Conservation (phyloP, 768 basidiomycete species). For the Lentinula lateritia region DNA sequence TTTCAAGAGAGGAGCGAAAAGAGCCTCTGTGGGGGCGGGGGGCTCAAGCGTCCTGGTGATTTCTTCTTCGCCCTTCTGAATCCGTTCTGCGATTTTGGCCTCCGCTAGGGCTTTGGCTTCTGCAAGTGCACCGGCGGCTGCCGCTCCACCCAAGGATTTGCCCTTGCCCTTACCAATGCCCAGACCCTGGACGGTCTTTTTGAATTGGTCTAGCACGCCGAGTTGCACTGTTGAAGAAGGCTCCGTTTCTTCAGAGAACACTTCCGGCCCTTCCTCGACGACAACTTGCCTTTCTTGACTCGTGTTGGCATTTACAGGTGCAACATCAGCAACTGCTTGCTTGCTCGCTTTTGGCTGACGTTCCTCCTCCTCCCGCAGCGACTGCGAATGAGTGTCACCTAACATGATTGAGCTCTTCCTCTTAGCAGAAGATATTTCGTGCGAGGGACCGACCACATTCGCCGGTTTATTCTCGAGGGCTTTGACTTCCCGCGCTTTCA, state of each 20-base stretch:
- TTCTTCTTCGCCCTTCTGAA: conserved; percentile 41
- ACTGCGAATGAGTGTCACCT: conserved; percentile 12
- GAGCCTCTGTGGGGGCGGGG: neutral
- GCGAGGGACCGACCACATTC: conserved; percentile 10
- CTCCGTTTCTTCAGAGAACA: conserved; percentile 11
- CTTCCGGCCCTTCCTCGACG: conserved; percentile 16
- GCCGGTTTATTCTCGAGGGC: conserved; percentile 53
- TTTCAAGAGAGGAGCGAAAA: neutral
- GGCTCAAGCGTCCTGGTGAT: conserved; percentile 12
- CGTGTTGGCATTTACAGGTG: conserved; percentile 12
- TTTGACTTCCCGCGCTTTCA: conserved; percentile 70
- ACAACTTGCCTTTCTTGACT: conserved; percentile 5
- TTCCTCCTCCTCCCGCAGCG: conserved; percentile 31
- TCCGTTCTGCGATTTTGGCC: conserved; percentile 61
- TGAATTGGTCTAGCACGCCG: conserved; percentile 60
- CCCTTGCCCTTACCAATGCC: conserved; percentile 54
- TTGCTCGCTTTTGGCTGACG: conserved; percentile 48
- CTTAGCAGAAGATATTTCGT: conserved; percentile 33
- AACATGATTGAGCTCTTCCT: conserved; percentile 60
- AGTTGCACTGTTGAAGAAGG: conserved; percentile 22
- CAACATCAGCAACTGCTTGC: conserved; percentile 29
- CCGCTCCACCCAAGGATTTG: conserved; percentile 57
- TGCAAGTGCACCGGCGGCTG: conserved; percentile 54
- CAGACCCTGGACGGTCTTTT: conserved; percentile 65
- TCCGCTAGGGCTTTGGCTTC: conserved; percentile 67